phyloP scores from a whole-genome alignment of 1,284 basidiomycete genomes.

The Sanghuangporus weigelae region DNA sequence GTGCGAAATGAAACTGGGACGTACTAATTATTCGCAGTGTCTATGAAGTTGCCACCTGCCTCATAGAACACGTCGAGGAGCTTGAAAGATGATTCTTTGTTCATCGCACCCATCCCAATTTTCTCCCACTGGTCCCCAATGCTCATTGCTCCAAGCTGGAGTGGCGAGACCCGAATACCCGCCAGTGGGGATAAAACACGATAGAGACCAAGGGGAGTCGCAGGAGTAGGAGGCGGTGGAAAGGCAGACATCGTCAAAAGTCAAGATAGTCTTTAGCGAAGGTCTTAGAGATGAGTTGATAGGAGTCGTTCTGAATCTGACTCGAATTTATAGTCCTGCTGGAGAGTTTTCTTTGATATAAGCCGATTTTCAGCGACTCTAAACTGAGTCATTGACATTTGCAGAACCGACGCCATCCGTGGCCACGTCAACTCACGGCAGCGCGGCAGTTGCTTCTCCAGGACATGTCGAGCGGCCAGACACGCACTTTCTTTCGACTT shows the following conservation, averaged over 20 bases:
- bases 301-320: not conserved
- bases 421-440: too few relatives aligned
- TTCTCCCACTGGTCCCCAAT: conserved; percentile 36
- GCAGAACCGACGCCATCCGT: too few relatives aligned
- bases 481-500: too few relatives aligned
- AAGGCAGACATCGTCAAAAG: not conserved
- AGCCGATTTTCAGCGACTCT: too few relatives aligned
- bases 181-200: conserved; percentile 38
- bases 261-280: not conserved
- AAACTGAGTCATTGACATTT: too few relatives aligned
- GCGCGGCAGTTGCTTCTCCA: too few relatives aligned
- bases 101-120: conserved; percentile 33
- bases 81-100: conserved; percentile 40
- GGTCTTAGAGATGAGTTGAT: not conserved
- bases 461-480: too few relatives aligned
- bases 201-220: conserved; percentile 27
- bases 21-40: conserved; percentile 47
- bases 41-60: conserved; percentile 51
- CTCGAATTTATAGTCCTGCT: too few relatives aligned
- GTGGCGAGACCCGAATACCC: conserved; percentile 38
- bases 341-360: too few relatives aligned
- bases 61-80: conserved; percentile 45
- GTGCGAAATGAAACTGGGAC: conserved; percentile 16
- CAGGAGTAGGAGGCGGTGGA: conserved; percentile 9
- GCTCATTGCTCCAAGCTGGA: conserved; percentile 41